These are phyloP conservation scores for Gossypium gossypioides DNA, from an alignment of 441 rosid species.

Conservation along the genomic window DNA sequence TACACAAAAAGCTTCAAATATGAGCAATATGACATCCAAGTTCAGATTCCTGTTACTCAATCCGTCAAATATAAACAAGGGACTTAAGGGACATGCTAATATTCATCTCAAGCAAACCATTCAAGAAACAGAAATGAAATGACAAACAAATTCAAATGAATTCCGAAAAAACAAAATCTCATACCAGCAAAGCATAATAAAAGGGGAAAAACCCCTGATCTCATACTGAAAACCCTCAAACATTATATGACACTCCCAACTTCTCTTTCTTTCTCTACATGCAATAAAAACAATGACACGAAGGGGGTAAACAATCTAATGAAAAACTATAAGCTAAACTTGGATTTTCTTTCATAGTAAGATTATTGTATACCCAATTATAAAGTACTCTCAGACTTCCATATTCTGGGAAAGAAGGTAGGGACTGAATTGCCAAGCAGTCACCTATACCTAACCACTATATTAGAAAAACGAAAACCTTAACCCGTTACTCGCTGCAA, in stretches of 20 bases:
- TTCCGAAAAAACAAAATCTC: conserved; percentile 9
- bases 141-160: background rate
- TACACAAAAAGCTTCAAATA: background rate
- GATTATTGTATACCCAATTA: conserved; percentile 40
- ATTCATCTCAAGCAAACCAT: background rate
- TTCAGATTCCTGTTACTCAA: background rate
- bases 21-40: background rate
- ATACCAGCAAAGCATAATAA: conserved; percentile 24
- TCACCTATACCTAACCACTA: conserved; percentile 5
- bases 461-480: conserved; percentile 63
- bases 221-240: conserved; percentile 25
- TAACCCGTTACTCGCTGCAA: conserved; percentile 60
- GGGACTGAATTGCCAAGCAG: conserved; percentile 32
- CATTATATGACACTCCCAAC: conserved; percentile 26
- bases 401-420: conserved; percentile 25
- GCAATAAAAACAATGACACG: conserved; percentile 22
- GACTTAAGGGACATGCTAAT: background rate
- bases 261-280: conserved; percentile 27
- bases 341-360: conserved; percentile 29
- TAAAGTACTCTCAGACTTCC: conserved; percentile 38
- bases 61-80: background rate
- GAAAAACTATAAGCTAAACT: conserved; percentile 25
- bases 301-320: conserved; percentile 31
- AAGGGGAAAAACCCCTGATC: conserved; percentile 15
- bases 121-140: background rate